phyloP scores from a whole-genome alignment of 1,284 basidiomycete genomes.

The Lentinula novae-zelandiae region DNA sequence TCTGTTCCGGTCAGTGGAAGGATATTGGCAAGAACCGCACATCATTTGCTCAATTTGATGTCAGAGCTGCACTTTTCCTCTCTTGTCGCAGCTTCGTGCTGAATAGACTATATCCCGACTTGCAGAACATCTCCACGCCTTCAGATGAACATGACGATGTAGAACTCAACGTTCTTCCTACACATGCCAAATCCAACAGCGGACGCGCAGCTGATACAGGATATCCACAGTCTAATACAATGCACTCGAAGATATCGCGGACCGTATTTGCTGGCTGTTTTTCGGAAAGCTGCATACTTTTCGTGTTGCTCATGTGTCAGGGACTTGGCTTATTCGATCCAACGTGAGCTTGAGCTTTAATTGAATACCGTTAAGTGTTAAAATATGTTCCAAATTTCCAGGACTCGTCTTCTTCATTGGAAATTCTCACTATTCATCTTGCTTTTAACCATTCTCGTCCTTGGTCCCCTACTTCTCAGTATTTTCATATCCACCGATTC shows the following conservation, averaged over 20 bases:
- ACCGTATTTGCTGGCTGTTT: slow-evolving; percentile 62
- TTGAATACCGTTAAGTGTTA: not conserved
- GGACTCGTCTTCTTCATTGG: slow-evolving; percentile 65
- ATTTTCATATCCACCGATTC: slow-evolving; percentile 37
- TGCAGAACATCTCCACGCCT: slow-evolving; percentile 35
- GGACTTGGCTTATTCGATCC: slow-evolving; percentile 48
- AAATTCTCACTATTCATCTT: slow-evolving; percentile 54
- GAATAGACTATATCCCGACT: slow-evolving; percentile 51
- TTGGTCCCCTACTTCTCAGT: slow-evolving; percentile 59
- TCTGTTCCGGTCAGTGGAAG: slow-evolving; percentile 9
- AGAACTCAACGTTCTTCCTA: slow-evolving; percentile 43
- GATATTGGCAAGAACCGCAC: not conserved
- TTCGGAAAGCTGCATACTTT: slow-evolving; percentile 64
- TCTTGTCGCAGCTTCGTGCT: slow-evolving; percentile 54
- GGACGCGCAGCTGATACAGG: slow-evolving; percentile 13
- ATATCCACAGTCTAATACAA: slow-evolving; percentile 40
- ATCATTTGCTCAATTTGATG: not conserved
- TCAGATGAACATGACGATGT: slow-evolving; percentile 23
- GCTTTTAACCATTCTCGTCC: slow-evolving; percentile 50
- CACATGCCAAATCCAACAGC: slow-evolving; percentile 25
- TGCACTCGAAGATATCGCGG: slow-evolving; percentile 54
- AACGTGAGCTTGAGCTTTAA: slow-evolving; percentile 34
- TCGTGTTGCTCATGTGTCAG: slow-evolving; percentile 64
- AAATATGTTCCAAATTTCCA: slow-evolving; percentile 21
- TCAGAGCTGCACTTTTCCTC: slow-evolving; percentile 44